Evolutionary conservation across 257 asterid species (phyloP), one percentile per base, ranked within the genome.

Genomic region (Solanum lycopersicoides): DNA sequence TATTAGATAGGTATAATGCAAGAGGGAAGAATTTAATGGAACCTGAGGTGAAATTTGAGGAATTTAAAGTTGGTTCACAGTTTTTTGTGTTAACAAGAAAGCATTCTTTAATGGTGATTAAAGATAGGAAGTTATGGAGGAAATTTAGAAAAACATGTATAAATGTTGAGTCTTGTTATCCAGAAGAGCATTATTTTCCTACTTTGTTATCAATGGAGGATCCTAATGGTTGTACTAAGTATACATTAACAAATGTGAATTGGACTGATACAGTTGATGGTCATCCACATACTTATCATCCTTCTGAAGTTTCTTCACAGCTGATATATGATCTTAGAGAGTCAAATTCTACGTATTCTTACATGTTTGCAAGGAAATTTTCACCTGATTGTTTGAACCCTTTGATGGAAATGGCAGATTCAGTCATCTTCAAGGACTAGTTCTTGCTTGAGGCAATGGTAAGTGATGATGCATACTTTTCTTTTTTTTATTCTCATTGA

Each of bases 101-200:
- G 84, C 98, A 96, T 68, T 93, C 97, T 1, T 82, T 96, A 87
- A 91, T 90, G 94, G 98, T 96, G 71, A 91, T 96, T 85, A 92
- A 95, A 90, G 99, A 96, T 88, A 91, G 96, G 92, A 91, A 91
- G 87, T 87, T 96, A 15, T 96, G 99, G 99, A 91, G 94, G 93
- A 96, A 96, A 60, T 96, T 96, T 68, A 95, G 91, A 91, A 42
- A 93, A 74, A 93, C 94, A 18, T 96, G 99, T 92, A 88, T 93
- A 83, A 92, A 94, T 87, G 95, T 94, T 37, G 93, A 95, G 9
- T 92, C 95, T 28, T 96, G 99, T 88, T 95, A 95, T 71, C 98
- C 99, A 2, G 99, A 96, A 89, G 99, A 96, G 90, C 99, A 96
- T 86, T 96, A 96, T 91, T 95, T 96, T 84, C 99, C 99, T 7